Evolutionary conservation across 306 rosid species (phyloP), one percentile per base, ranked within the genome.

Genomic region (Dalbergia cochinchinensis): DNA sequence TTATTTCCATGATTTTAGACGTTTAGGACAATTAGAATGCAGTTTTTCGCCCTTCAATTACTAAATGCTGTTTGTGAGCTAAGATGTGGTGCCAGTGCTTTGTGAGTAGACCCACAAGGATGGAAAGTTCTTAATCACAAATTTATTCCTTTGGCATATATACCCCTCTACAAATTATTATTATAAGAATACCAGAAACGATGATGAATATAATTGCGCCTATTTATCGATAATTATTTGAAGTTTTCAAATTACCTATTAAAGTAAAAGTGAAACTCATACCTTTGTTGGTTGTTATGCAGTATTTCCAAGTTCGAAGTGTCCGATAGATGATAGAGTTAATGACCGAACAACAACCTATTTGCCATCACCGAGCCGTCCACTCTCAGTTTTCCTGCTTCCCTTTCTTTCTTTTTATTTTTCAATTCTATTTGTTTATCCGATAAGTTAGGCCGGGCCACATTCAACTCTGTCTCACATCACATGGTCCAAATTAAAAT

Each of bases 21-120:
- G 3, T 62, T 71, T 26, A 33, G 44, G 20, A 26, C 42, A 14
- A 77, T 5, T 58, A 13, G 57, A 31, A 69, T 20, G 42, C 14
- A 58, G 15, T 37, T 70, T 78, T 76, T 70, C 13, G 61, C 50
- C 53, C 31, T 45, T 76, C 67, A 76, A 59, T 47, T 53, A 65
- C 18, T 73, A 31, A 54, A 62, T 69, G 64, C n/a, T 12, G 55
- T 76, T 70, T 76, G 85, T 82, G 45, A 71, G 78, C 69, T 82
- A 69, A 64, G 26, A 60, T 34, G 80, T 16, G 64, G 74, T 73
- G 80, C 19, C 1, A 65, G 59, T 42, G 33, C n/a, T 81, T 48
- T 41, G 42, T 62, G 78, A 11, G 20, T 35, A 26, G 57, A 76
- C 55, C 15, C 31, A 74, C 18, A 8, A 48, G 57, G 33, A 65